Evolutionary conservation across 257 asterid genomes (phyloP).

Genomic region (Craterostigma plantagineum): DNA sequence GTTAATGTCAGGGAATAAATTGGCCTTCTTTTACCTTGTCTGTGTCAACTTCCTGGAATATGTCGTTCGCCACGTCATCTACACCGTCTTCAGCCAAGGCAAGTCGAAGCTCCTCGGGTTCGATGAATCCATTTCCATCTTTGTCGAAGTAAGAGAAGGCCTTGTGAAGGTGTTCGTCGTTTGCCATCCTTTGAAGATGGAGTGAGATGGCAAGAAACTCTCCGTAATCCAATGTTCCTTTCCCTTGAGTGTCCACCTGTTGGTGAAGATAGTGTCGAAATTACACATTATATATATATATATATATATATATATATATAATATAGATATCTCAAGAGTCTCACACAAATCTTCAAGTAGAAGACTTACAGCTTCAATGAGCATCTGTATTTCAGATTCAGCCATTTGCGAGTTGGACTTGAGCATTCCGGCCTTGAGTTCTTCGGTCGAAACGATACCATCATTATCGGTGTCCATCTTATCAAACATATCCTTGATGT

Average conservation of each 20-base stretch:
- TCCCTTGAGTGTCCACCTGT: slow-evolving; percentile 73
- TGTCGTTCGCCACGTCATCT: slow-evolving; percentile 70
- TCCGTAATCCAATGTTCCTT: slow-evolving; percentile 65
- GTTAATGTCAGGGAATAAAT: slow-evolving; percentile 1
- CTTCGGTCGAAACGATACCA: slow-evolving; percentile 66
- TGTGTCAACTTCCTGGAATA: slow-evolving; percentile 85
- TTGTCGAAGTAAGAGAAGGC: slow-evolving; percentile 84
- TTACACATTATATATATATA: no score
- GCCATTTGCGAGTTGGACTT: slow-evolving; percentile 53
- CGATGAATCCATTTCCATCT: slow-evolving; percentile 61
- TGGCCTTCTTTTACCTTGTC: slow-evolving; percentile 43
- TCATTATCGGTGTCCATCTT: slow-evolving; percentile 68
- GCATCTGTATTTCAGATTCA: slow-evolving; percentile 74
- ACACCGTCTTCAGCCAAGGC: slow-evolving; percentile 66
- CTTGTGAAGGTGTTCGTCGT: slow-evolving; percentile 78
- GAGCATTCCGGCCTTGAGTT: slow-evolving; percentile 58
- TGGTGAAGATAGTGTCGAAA: slow-evolving; percentile 3
- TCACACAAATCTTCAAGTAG: background rate
- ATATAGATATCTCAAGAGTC: no score
- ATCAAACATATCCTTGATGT: slow-evolving; percentile 64
- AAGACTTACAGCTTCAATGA: slow-evolving; percentile 73
- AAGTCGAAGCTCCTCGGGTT: slow-evolving; percentile 63
- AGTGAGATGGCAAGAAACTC: slow-evolving; percentile 79
- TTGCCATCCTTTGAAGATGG: slow-evolving; percentile 68
- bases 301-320: no score